phyloP scores from a whole-genome alignment of 208 protist species.

The Leishmania tarentolae region DNA sequence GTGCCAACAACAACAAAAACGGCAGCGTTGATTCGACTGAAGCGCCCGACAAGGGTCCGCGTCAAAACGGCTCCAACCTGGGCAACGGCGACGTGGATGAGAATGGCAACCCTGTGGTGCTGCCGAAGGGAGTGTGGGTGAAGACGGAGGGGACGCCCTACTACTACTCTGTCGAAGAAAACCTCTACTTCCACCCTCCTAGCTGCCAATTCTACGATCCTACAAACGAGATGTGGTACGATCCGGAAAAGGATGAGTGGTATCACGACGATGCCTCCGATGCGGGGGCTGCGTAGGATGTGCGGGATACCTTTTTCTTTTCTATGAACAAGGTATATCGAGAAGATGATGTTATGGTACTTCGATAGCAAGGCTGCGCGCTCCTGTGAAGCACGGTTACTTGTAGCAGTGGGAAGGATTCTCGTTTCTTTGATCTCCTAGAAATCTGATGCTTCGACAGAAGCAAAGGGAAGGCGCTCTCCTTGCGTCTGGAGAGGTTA shows the following conservation, averaged over 20 bases:
- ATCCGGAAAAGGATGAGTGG: constrained; percentile 89
- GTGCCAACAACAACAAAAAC: constrained; percentile 21
- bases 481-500: not conserved
- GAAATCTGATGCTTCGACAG: not conserved
- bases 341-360: not conserved
- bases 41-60: constrained; percentile 24
- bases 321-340: not conserved
- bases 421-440: not conserved
- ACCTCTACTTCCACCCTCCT: constrained; percentile 90
- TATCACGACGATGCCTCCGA: constrained; percentile 63
- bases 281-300: constrained; percentile 25
- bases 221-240: constrained; percentile 91
- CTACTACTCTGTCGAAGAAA: constrained; percentile 87
- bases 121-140: constrained; percentile 84
- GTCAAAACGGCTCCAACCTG: constrained; percentile 13
- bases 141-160: constrained; percentile 84
- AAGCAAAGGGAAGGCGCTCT: not conserved
- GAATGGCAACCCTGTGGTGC: constrained; percentile 54
- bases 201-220: constrained; percentile 91
- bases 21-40: constrained; percentile 23
- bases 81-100: constrained; percentile 41
- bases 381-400: not conserved
- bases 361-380: not conserved
- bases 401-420: not conserved
- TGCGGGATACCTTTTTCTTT: not conserved